Evolutionary conservation across 306 rosid genomes (phyloP).

Genomic region (Lathyrus aphaca): DNA sequence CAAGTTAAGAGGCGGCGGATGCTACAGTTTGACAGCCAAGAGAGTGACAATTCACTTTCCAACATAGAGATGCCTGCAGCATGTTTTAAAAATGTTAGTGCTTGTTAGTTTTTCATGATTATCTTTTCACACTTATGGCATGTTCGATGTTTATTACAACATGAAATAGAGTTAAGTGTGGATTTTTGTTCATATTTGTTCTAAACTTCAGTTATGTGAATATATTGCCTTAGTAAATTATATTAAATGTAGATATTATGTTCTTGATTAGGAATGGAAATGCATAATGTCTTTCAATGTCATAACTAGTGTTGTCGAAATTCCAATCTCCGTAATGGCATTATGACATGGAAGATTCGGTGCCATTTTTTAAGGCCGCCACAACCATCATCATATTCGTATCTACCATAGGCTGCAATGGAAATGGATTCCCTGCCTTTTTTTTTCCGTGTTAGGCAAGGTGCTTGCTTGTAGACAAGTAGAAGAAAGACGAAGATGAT

Average conservation of each 20-base stretch:
- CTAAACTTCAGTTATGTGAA: conserved; percentile 19
- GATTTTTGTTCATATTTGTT: conserved; percentile 11
- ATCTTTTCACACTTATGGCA: conserved; percentile 2
- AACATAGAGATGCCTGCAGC: conserved; percentile 59
- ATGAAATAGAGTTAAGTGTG: conserved; percentile 4
- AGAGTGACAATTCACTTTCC: conserved; percentile 51
- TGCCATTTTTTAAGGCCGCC: too few relatives aligned
- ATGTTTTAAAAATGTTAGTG: conserved; percentile 68
- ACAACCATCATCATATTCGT: too few relatives aligned
- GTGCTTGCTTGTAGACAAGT: too few relatives aligned
- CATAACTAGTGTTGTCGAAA: neutral
- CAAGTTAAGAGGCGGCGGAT: conserved; percentile 87
- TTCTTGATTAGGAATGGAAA: conserved; percentile 25
- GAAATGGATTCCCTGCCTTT: too few relatives aligned
- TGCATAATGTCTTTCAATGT: conserved; percentile 1
- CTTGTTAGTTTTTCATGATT: conserved; percentile 26
- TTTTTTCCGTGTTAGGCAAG: too few relatives aligned
- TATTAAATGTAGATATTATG: conserved; percentile 17
- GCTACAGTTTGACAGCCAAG: conserved; percentile 70
- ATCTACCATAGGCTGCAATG: too few relatives aligned
- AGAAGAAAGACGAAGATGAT: too few relatives aligned
- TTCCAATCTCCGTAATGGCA: neutral
- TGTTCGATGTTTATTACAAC: conserved; percentile 9
- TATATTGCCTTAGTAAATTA: conserved; percentile 28
- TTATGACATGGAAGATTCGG: too few relatives aligned